Conservation (phyloP, 78 protist genomes). For the Acrasis kona region DNA sequence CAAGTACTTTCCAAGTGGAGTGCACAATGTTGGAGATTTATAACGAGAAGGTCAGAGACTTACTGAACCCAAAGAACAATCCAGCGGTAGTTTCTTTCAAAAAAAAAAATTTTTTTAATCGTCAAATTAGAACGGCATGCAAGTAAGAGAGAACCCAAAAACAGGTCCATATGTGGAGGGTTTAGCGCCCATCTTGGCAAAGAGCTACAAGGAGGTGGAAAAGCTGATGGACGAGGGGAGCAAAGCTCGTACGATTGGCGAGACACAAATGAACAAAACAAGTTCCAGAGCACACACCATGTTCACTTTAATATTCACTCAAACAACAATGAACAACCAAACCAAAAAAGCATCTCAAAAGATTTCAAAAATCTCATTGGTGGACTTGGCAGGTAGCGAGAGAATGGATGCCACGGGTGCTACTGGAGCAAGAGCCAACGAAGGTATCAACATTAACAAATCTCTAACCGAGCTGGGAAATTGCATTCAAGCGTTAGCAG, state of each 20-base stretch:
- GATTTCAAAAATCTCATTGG: too few relatives aligned
- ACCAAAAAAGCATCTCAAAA: too few relatives aligned
- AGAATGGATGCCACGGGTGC: slow-evolving; percentile 4
- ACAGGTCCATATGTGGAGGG: slow-evolving; percentile 76
- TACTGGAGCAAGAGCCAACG: slow-evolving; percentile 15
- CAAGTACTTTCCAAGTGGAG: background rate
- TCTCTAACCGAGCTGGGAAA: slow-evolving; percentile 21
- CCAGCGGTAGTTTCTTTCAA: slow-evolving; percentile 9
- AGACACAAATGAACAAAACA: slow-evolving; percentile 63
- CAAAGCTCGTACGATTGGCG: slow-evolving; percentile 49
- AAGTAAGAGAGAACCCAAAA: slow-evolving; percentile 65
- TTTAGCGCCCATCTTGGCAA: slow-evolving; percentile 27
- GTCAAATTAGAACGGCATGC: background rate
- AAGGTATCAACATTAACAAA: slow-evolving; percentile 34
- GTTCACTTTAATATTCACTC: slow-evolving; percentile 26
- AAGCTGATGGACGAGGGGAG: slow-evolving; percentile 39
- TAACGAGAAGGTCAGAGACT: background rate
- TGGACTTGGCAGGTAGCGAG: slow-evolving; percentile 6
- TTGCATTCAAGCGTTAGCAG: slow-evolving; percentile 17
- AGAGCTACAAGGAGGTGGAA: slow-evolving; percentile 12
- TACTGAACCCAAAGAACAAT: background rate
- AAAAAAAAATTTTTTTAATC: background rate
- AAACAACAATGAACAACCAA: too few relatives aligned
- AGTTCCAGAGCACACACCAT: slow-evolving; percentile 57
- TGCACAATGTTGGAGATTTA: slow-evolving; percentile 9